phyloP scores from a whole-genome alignment of 192 early-diverging fungal genomes.

The Phycomyces nitens region DNA sequence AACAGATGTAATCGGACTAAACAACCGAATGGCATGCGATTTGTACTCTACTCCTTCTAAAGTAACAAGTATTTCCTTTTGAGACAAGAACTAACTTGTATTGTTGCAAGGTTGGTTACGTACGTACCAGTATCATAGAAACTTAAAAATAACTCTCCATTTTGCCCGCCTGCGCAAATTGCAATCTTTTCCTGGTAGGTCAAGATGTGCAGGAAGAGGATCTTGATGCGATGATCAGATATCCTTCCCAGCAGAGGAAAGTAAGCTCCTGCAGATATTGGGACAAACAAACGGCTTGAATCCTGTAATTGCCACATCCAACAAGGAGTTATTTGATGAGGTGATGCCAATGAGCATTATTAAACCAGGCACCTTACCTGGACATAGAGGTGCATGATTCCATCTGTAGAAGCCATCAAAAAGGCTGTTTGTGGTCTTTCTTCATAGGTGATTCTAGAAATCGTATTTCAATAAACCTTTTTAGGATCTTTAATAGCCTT shows the following conservation, averaged over 20 bases:
- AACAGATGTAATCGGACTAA: slow-evolving; percentile 37
- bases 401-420: slow-evolving; percentile 29
- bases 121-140: slow-evolving; percentile 26
- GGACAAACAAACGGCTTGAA: slow-evolving; percentile 15
- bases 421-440: slow-evolving; percentile 18
- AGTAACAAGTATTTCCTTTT: neutral
- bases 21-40: slow-evolving; percentile 26
- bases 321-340: neutral
- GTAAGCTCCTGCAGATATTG: slow-evolving; percentile 11
- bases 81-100: neutral
- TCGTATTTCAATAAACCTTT: neutral
- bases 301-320: neutral
- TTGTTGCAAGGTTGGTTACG: neutral
- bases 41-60: slow-evolving; percentile 17
- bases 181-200: slow-evolving; percentile 12
- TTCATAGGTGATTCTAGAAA: slow-evolving; percentile 9
- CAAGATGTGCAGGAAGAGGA: slow-evolving; percentile 31
- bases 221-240: slow-evolving; percentile 18
- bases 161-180: slow-evolving; percentile 33
- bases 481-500: neutral
- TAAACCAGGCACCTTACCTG: slow-evolving; percentile 10
- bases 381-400: slow-evolving; percentile 33
- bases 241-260: slow-evolving; percentile 29
- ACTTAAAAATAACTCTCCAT: slow-evolving; percentile 32
- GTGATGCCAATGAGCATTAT: neutral